These are phyloP conservation scores for Hypoxylon sp. DNA, from an alignment of 2,329 filamentous ascomycete genomes.

Conservation along the genomic window DNA sequence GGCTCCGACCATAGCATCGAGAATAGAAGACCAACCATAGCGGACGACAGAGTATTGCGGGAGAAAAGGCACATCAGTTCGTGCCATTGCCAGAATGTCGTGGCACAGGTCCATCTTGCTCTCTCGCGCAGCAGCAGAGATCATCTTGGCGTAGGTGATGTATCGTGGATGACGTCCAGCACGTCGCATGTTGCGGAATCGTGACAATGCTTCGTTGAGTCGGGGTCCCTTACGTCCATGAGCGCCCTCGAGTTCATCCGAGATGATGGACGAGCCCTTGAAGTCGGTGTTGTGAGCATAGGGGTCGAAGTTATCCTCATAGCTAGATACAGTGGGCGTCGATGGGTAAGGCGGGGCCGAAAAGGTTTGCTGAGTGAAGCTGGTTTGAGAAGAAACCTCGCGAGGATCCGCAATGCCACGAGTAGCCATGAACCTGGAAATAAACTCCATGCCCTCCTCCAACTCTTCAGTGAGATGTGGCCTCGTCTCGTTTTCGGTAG, in stretches of 20 bases:
- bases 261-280: slow-evolving; percentile 91
- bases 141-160: slow-evolving; percentile 96
- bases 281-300: slow-evolving; percentile 93
- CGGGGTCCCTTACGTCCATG: slow-evolving; percentile 80
- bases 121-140: slow-evolving; percentile 88
- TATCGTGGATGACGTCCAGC: slow-evolving; percentile 93
- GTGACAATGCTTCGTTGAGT: slow-evolving; percentile 83
- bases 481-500: slow-evolving; percentile 65
- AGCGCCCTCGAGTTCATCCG: slow-evolving; percentile 87
- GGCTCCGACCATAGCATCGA: slow-evolving; percentile 96
- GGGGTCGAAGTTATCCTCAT: slow-evolving; percentile 89
- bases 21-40: slow-evolving; percentile 95
- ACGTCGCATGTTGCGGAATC: slow-evolving; percentile 94
- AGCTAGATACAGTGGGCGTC: slow-evolving; percentile 70
- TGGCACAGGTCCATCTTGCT: slow-evolving; percentile 85
- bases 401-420: slow-evolving; percentile 70
- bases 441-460: slow-evolving; percentile 85
- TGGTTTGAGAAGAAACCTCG: slow-evolving; percentile 64
- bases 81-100: slow-evolving; percentile 90
- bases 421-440: slow-evolving; percentile 70
- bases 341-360: slow-evolving; percentile 67
- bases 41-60: slow-evolving; percentile 88
- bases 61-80: slow-evolving; percentile 87
- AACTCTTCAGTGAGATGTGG: slow-evolving; percentile 81
- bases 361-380: slow-evolving; percentile 65